Evolutionary conservation across 768 basidiomycete species (phyloP).

Genomic region (Trametes cingulata): DNA sequence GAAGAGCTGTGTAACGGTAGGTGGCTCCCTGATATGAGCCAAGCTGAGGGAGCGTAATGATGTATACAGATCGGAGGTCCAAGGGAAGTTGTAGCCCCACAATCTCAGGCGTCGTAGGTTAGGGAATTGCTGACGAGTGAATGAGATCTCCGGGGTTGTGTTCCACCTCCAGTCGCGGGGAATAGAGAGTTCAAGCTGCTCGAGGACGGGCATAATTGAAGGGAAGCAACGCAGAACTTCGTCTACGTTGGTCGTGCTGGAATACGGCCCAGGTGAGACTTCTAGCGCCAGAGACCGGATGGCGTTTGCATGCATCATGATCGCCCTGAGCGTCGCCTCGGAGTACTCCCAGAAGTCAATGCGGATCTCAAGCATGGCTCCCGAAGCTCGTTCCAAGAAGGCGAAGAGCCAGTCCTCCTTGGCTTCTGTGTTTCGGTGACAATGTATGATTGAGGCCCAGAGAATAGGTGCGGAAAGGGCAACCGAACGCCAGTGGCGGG

Average conservation of each 20-base stretch:
- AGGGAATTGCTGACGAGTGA: neutral
- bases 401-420: neutral
- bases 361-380: neutral
- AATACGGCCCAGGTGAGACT: neutral
- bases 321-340: neutral
- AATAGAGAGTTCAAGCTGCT: neutral
- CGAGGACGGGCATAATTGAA: neutral
- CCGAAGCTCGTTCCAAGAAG: neutral
- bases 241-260: neutral
- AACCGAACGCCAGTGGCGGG: conserved; percentile 14
- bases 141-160: neutral
- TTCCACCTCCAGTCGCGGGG: no score
- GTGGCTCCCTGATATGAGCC: neutral
- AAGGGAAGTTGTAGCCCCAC: neutral
- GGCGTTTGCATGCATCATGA: neutral
- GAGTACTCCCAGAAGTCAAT: neutral
- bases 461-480: conserved; percentile 10
- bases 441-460: conserved; percentile 5
- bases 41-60: neutral
- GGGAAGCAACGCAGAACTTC: neutral
- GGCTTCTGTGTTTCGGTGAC: neutral
- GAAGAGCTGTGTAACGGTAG: neutral
- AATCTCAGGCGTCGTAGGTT: neutral
- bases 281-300: neutral
- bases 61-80: neutral